Evolutionary conservation across 2,329 filamentous ascomycete genomes (phyloP).

Genomic region (Talaromyces sp.): DNA sequence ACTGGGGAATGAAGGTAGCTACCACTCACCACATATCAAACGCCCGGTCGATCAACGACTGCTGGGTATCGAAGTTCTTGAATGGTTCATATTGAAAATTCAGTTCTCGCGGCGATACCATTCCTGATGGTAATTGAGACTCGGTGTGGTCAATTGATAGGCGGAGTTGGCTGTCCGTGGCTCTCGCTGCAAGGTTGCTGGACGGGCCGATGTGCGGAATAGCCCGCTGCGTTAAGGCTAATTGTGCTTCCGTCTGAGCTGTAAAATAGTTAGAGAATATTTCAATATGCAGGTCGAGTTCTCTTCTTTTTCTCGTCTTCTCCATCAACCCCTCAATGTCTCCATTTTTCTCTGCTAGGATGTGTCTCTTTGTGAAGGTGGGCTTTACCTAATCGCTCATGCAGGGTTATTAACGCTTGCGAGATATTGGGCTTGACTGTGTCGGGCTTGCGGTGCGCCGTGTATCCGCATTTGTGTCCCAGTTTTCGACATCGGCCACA

Average conservation of each 20-base stretch:
- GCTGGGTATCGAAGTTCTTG: neutral
- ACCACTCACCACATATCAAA: neutral
- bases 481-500: slow-evolving; percentile 1
- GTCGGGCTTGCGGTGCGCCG: neutral
- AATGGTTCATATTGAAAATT: neutral
- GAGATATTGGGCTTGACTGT: slow-evolving; percentile 7
- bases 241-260: slow-evolving; percentile 4
- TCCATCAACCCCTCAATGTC: neutral
- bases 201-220: slow-evolving; percentile 1
- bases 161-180: slow-evolving; percentile 1
- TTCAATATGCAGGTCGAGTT: neutral
- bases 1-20: neutral
- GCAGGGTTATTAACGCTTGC: slow-evolving; percentile 1
- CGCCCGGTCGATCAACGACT: neutral
- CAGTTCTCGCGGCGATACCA: neutral
- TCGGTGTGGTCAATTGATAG: neutral
- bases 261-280: neutral
- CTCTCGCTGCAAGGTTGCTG: neutral
- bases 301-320: neutral
- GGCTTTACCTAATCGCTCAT: slow-evolving; percentile 4
- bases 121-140: neutral
- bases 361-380: neutral
- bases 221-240: slow-evolving; percentile 3
- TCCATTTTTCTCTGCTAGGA: neutral
- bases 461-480: slow-evolving; percentile 2